Conservation (phyloP, 2,329 filamentous ascomycete genomes). For the Fusarium chuoi region DNA sequence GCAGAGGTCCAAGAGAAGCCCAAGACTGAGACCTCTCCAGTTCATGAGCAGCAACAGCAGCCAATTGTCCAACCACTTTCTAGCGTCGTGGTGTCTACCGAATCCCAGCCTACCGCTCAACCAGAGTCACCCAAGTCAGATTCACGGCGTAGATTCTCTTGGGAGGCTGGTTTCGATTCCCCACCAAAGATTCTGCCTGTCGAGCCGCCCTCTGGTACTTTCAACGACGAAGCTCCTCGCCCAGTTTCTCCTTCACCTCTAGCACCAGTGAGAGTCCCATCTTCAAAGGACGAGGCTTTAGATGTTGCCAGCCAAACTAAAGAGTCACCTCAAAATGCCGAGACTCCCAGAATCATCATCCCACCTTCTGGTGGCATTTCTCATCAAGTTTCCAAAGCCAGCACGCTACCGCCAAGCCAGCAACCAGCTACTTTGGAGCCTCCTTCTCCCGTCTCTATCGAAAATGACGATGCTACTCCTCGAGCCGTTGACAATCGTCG, state of each 20-base stretch:
- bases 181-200: constrained; percentile 23
- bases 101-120: constrained; percentile 4
- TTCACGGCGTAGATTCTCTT: constrained; percentile 51
- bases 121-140: constrained; percentile 10
- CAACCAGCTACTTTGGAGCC: constrained; percentile 48
- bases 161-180: constrained; percentile 48
- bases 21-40: not conserved
- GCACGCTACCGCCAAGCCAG: constrained; percentile 33
- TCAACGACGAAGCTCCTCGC: constrained; percentile 9
- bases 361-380: constrained; percentile 35
- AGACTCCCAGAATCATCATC: constrained; percentile 35
- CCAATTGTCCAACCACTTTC: not conserved
- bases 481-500: constrained; percentile 41
- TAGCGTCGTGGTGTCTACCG: not conserved
- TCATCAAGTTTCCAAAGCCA: constrained; percentile 42
- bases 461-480: constrained; percentile 45
- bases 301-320: constrained; percentile 19
- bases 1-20: constrained; percentile 6
- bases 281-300: constrained; percentile 18
- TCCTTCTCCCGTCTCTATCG: constrained; percentile 56
- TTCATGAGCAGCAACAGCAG: constrained; percentile 1
- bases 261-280: constrained; percentile 19
- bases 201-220: constrained; percentile 9
- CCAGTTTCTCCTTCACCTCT: constrained; percentile 21
- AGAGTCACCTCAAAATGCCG: constrained; percentile 21